Conservation (phyloP, 2,329 filamentous ascomycete species). For the Pseudodiploospora longispora region DNA sequence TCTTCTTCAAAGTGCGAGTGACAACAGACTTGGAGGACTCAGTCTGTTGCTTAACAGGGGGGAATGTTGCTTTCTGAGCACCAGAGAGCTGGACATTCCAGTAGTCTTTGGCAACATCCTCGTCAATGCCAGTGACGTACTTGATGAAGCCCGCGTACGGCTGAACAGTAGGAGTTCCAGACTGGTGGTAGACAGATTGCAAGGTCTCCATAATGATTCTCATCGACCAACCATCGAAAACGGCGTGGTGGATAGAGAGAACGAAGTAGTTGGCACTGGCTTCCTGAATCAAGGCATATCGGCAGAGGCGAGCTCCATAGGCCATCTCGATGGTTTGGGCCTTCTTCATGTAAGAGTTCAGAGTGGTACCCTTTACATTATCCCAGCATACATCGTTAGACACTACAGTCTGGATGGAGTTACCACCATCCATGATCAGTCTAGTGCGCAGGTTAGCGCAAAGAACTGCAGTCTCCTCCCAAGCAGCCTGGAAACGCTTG, state of each 20-base stretch:
- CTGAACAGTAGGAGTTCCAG: neutral
- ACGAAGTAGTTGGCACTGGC: neutral
- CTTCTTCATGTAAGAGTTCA: too few species aligned
- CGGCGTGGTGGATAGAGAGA: conserved; percentile 4
- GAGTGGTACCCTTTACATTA: too few species aligned
- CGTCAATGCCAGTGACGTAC: neutral
- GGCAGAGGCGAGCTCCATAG: neutral
- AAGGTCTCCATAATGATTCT: neutral
- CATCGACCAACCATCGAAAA: conserved; percentile 12
- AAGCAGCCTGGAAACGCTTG: neutral
- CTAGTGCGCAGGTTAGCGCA: too few species aligned
- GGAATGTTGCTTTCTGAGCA: neutral
- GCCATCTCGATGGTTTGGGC: neutral
- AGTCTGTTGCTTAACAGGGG: neutral
- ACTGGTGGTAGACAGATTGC: neutral
- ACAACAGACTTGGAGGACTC: too few species aligned
- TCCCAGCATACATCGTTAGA: neutral
- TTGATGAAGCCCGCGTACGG: neutral
- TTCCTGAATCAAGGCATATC: neutral
- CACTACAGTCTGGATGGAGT: neutral
- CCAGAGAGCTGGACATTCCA: neutral
- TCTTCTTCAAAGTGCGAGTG: too few species aligned
- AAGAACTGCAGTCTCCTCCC: neutral
- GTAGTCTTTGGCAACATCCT: neutral
- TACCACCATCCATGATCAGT: too few species aligned